phyloP scores from a whole-genome alignment of 768 basidiomycete species.

The Pulveroboletus sp. region DNA sequence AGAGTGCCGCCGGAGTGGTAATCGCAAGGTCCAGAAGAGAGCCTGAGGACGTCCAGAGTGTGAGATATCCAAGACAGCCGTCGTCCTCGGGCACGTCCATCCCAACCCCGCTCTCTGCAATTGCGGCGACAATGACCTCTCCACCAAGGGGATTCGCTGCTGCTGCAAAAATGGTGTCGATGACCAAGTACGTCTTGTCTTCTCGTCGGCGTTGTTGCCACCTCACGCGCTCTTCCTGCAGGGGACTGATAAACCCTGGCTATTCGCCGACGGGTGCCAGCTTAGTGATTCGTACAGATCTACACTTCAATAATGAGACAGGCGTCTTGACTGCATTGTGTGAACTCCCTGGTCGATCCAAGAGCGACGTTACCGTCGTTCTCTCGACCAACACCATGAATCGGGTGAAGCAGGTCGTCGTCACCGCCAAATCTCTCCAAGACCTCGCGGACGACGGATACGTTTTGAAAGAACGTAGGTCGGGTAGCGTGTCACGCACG shows the following conservation, averaged over 20 bases:
- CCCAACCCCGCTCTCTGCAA: conserved; percentile 9
- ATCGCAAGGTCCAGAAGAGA: conserved; percentile 28
- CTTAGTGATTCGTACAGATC: conserved; percentile 56
- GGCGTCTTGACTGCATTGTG: conserved; percentile 54
- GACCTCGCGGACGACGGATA: conserved; percentile 39
- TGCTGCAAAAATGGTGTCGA: conserved; percentile 9
- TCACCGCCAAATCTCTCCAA: conserved; percentile 44
- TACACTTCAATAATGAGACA: conserved; percentile 50
- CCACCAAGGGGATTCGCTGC: conserved; percentile 1
- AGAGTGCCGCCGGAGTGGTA: conserved; percentile 24
- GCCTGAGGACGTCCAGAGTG: conserved; percentile 21
- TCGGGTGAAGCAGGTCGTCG: conserved; percentile 55
- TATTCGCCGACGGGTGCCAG: conserved; percentile 18
- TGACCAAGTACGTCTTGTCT: conserved; percentile 20
- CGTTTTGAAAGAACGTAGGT: conserved; percentile 51
- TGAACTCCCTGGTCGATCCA: conserved; percentile 66
- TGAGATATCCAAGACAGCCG: conserved; percentile 27
- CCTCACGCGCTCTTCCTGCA: conserved; percentile 10
- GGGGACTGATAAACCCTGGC: conserved; percentile 25
- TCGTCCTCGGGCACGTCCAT: conserved; percentile 8
- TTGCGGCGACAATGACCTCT: neutral
- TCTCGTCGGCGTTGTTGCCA: too few relatives aligned
- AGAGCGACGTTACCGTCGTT: conserved; percentile 51
- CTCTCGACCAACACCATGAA: conserved; percentile 60
- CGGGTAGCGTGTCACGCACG: conserved; percentile 45